Evolutionary conservation across 139 green algal species (phyloP).

Genomic region (Ettlia oleoabundans): DNA sequence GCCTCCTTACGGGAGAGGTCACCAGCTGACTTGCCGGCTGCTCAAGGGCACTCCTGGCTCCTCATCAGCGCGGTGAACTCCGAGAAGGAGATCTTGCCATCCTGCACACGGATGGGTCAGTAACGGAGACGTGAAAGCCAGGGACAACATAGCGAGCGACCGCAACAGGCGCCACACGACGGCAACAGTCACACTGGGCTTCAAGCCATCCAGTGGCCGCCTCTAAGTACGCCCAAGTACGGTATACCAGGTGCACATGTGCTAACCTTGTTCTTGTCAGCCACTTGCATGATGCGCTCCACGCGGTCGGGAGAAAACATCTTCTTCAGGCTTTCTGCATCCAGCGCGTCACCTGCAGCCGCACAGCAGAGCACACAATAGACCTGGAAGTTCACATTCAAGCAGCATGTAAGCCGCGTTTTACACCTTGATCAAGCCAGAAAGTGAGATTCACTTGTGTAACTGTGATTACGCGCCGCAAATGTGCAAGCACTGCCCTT

Average conservation of each 20-base stretch:
- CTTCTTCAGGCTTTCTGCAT: not conserved
- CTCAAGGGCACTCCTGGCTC: not conserved
- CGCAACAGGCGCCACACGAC: not conserved
- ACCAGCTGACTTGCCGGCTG: too few relatives aligned
- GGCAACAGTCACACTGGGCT: too few relatives aligned
- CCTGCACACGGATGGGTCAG: not conserved
- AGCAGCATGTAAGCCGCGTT: not conserved
- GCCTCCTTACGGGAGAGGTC: too few relatives aligned
- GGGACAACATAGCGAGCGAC: not conserved
- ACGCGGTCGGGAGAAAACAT: constrained; percentile 1
- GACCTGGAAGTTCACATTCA: not conserved
- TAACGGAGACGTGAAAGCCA: not conserved
- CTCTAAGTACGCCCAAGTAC: too few relatives aligned
- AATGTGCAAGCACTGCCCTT: not conserved
- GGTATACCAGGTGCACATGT: too few relatives aligned
- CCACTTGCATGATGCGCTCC: not conserved
- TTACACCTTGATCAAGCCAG: not conserved
- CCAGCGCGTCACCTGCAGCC: not conserved
- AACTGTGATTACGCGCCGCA: not conserved
- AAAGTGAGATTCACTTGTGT: not conserved
- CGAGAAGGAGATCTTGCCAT: not conserved
- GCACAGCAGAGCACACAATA: not conserved
- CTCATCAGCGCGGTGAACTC: not conserved
- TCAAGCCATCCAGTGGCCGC: too few relatives aligned
- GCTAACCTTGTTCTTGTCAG: constrained; percentile 6